phyloP scores from a whole-genome alignment of 768 basidiomycete species.

The Psilocybe azurescens region DNA sequence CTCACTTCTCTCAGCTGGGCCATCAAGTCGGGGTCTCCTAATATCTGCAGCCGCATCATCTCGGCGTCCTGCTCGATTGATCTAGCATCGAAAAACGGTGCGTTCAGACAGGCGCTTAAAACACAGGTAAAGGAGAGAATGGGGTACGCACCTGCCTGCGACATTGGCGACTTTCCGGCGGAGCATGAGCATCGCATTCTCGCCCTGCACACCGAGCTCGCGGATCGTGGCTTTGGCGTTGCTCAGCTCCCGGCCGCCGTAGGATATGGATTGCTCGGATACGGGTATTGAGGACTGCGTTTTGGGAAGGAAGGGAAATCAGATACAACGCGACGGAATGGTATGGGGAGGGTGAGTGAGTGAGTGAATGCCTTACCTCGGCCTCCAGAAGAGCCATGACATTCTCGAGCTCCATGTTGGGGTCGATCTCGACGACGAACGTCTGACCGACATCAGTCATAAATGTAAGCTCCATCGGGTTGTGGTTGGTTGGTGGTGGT shows the following conservation, averaged over 20 bases:
- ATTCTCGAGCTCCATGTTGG: slow-evolving; percentile 90
- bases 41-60: slow-evolving; percentile 86
- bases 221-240: slow-evolving; percentile 73
- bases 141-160: slow-evolving; percentile 44
- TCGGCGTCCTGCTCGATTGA: slow-evolving; percentile 82
- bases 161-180: slow-evolving; percentile 59
- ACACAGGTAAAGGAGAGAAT: not conserved
- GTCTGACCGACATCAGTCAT: slow-evolving; percentile 68
- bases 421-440: slow-evolving; percentile 82
- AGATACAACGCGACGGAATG: not conserved
- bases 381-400: slow-evolving; percentile 94
- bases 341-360: not conserved
- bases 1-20: slow-evolving; percentile 69
- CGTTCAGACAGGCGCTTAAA: not conserved
- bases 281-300: slow-evolving; percentile 75
- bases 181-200: slow-evolving; percentile 70
- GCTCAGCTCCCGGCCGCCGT: slow-evolving; percentile 68
- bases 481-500: slow-evolving; percentile 8
- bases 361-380: slow-evolving; percentile 65
- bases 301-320: not conserved
- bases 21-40: slow-evolving; percentile 87
- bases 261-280: slow-evolving; percentile 74
- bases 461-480: slow-evolving; percentile 73
- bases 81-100: slow-evolving; percentile 40
- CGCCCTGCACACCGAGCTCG: slow-evolving; percentile 61